Percentiles rank a stretch among this genome's conserved stretches.
phyloP scores from a whole-genome alignment of 768 basidiomycete species.

The Russula foetens region DNA sequence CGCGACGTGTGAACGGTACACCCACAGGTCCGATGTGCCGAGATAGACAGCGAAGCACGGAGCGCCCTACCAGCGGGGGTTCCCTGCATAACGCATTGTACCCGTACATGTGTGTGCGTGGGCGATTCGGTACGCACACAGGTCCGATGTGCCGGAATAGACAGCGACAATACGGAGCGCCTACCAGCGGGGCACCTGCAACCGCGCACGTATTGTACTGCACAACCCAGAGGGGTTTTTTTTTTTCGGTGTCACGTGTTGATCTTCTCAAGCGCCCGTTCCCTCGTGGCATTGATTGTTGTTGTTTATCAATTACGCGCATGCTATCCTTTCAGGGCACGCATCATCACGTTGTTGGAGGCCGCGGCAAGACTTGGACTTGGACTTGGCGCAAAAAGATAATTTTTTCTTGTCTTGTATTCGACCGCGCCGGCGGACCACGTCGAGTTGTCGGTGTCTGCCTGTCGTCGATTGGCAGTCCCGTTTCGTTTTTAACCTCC shows the following conservation, averaged over 20 bases:
- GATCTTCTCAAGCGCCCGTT: neutral
- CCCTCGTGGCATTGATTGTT: too few species aligned
- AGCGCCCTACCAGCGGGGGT: neutral
- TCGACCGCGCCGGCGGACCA: neutral
- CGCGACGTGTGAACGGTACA: neutral
- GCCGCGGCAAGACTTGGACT: too few species aligned
- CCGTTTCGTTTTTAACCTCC: neutral
- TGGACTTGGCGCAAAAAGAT: neutral
- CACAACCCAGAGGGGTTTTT: too few species aligned
- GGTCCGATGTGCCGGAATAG: neutral
- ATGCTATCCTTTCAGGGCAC: too few species aligned
- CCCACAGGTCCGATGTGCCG: neutral
- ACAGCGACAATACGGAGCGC: neutral
- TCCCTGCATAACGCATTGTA: too few species aligned
- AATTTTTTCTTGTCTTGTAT: neutral
- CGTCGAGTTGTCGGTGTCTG: neutral
- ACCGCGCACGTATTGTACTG: neutral
- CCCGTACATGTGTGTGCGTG: too few species aligned
- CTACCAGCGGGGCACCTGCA: neutral
- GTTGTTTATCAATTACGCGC: too few species aligned
- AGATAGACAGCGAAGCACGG: neutral
- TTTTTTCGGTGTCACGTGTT: neutral
- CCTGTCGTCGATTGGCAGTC: slow-evolving; percentile 1
- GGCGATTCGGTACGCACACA: neutral
- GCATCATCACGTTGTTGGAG: too few species aligned